Percentiles rank a stretch among this genome's conserved stretches.
These are phyloP conservation scores for Bassia scoparia DNA, from an alignment of 148 eudicot genomes.

Conservation along the genomic window DNA sequence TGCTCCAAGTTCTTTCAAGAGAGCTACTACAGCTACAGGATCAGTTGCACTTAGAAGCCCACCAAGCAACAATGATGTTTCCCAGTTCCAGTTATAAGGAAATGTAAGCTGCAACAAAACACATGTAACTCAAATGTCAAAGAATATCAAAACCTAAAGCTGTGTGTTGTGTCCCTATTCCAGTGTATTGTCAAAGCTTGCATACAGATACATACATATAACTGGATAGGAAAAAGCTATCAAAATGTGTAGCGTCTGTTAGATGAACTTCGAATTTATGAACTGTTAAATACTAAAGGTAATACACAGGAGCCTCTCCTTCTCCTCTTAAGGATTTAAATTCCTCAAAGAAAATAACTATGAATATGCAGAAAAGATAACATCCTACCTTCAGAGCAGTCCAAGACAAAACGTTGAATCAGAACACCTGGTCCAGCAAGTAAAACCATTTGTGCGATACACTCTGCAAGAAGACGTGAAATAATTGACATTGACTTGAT, in stretches of 20 bases:
- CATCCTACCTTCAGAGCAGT: conserved; percentile 71
- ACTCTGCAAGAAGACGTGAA: conserved; percentile 46
- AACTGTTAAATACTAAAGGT: too few species aligned
- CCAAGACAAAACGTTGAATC: conserved; percentile 92
- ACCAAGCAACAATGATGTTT: conserved; percentile 82
- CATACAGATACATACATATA: too few species aligned
- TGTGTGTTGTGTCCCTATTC: too few species aligned
- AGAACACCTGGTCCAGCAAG: conserved; percentile 99
- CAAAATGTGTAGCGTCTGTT: neutral
- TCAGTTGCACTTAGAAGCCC: conserved; percentile 98
- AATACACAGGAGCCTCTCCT: too few species aligned
- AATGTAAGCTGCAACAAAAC: conserved; percentile 50
- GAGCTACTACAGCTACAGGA: conserved; percentile 97
- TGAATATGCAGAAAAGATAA: conserved; percentile 1
- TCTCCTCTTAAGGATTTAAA: neutral
- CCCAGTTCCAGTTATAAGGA: conserved; percentile 94
- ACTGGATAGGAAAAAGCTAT: neutral
- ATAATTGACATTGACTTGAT: neutral
- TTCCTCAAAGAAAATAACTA: neutral
- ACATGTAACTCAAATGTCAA: conserved; percentile 2
- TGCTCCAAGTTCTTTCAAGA: conserved; percentile 95
- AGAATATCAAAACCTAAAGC: too few species aligned
- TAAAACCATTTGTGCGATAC: conserved; percentile 79
- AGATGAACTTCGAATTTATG: too few species aligned
- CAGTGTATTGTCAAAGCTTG: too few species aligned